These are phyloP conservation scores for Globisporangium cystogenes DNA, from an alignment of 352 stramenopile genomes.

Conservation along the genomic window DNA sequence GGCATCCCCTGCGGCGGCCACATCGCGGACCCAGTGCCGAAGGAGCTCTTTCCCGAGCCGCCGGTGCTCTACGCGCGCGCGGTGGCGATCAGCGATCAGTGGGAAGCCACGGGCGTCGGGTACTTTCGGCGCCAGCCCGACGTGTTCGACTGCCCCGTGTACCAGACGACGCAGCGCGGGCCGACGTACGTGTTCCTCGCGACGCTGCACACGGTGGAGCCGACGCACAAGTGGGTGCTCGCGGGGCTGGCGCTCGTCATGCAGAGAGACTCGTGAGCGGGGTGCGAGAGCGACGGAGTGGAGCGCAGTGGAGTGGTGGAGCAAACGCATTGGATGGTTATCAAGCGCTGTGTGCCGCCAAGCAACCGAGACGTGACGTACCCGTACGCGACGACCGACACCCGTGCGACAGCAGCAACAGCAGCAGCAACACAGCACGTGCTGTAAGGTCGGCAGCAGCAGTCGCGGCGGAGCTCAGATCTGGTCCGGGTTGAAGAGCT, in stretches of 20 bases:
- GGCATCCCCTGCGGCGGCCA: constrained; percentile 81
- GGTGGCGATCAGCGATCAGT: constrained; percentile 85
- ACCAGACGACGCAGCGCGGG: constrained; percentile 93
- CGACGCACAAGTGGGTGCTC: constrained; percentile 91
- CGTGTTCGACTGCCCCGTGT: constrained; percentile 95
- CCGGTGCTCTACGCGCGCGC: constrained; percentile 94
- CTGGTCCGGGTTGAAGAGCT: constrained; percentile 70
- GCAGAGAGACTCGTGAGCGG: constrained; percentile 71
- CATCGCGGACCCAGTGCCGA: constrained; percentile 88
- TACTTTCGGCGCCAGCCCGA: constrained; percentile 87
- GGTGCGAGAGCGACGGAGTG: background rate
- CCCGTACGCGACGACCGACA: too few species aligned
- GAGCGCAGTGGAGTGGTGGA: background rate
- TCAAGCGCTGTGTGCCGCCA: too few species aligned
- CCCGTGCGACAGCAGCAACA: too few species aligned
- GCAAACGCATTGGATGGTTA: too few species aligned
- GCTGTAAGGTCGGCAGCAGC: too few species aligned
- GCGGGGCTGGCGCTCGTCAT: constrained; percentile 91
- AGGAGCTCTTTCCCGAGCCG: constrained; percentile 87
- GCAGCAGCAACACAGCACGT: too few species aligned
- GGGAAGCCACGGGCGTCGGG: constrained; percentile 93
- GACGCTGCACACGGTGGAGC: constrained; percentile 85
- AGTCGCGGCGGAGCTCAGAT: constrained; percentile 1
- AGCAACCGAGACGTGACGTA: too few species aligned
- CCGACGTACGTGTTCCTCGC: constrained; percentile 97